Percentiles rank a stretch among this genome's conserved stretches.
phyloP scores from a whole-genome alignment of 345 rosid species.

The Viola odorata region DNA sequence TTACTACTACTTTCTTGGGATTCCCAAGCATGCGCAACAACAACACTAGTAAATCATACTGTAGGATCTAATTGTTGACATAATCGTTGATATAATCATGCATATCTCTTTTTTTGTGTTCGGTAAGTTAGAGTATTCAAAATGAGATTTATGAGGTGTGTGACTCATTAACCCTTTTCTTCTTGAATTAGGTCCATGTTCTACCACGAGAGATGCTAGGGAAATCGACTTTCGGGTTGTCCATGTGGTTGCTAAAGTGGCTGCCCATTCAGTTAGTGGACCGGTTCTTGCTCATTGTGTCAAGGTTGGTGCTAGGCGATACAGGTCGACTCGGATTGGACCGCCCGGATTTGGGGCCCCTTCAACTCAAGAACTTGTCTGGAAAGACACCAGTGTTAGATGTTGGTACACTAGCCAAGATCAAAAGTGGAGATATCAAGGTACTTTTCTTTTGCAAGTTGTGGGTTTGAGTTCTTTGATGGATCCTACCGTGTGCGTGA shows the following conservation, averaged over 20 bases:
- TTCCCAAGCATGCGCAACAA: conserved; percentile 50
- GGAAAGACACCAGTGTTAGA: conserved; percentile 94
- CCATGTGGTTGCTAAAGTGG: conserved; percentile 81
- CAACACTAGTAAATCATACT: too few species aligned
- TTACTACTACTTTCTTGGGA: conserved; percentile 49
- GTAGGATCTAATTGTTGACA: conserved; percentile 16
- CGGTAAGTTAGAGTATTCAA: conserved; percentile 3
- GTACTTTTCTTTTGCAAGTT: conserved; percentile 25
- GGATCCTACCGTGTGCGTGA: conserved; percentile 21
- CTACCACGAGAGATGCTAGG: conserved; percentile 93
- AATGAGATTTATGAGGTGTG: conserved; percentile 8
- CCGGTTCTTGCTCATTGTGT: conserved; percentile 48
- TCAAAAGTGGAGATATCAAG: conserved; percentile 74
- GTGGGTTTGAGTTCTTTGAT: conserved; percentile 13
- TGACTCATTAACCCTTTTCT: neutral
- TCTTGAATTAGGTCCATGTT: conserved; percentile 63
- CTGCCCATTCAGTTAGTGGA: conserved; percentile 64
- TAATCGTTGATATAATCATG: conserved; percentile 19
- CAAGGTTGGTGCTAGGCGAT: conserved; percentile 59
- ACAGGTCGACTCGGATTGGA: conserved; percentile 55
- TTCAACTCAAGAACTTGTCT: conserved; percentile 51
- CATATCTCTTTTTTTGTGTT: conserved; percentile 4
- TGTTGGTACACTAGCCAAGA: conserved; percentile 67
- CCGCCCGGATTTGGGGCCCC: conserved; percentile 75
- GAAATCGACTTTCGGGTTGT: conserved; percentile 67